These are phyloP conservation scores for Aegilops longissima DNA, from an alignment of 176 grass and related monocot species.

Conservation along the genomic window DNA sequence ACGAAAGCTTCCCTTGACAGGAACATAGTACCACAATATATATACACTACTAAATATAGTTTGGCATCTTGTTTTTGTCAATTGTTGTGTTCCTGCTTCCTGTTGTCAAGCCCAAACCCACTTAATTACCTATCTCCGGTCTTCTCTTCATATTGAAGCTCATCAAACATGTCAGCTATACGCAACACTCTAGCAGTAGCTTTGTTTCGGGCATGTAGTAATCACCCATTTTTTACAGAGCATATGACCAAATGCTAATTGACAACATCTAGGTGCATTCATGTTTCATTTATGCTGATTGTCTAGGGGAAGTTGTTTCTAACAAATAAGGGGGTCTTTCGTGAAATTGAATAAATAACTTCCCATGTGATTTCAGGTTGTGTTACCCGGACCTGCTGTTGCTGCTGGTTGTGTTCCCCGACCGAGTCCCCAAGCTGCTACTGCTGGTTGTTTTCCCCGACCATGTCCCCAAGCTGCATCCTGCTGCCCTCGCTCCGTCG, in stretches of 20 bases:
- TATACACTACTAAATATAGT: background rate
- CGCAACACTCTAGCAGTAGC: conserved; percentile 13
- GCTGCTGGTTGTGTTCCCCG: no score
- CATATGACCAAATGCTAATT: background rate
- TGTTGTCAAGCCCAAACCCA: conserved; percentile 25
- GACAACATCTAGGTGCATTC: background rate
- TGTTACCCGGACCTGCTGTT: no score
- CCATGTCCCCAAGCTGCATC: no score
- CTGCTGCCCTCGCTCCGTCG: no score
- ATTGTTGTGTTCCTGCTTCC: background rate
- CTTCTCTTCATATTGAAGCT: background rate
- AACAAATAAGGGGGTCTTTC: background rate
- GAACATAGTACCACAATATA: background rate
- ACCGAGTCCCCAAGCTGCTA: no score
- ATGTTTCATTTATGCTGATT: background rate
- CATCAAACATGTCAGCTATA: background rate
- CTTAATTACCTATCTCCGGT: background rate
- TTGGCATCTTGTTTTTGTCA: conserved; percentile 19
- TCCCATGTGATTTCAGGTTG: no score
- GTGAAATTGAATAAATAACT: background rate
- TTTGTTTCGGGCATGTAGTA: conserved; percentile 3
- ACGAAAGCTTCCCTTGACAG: background rate
- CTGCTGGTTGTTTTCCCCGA: no score
- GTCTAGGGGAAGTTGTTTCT: background rate
- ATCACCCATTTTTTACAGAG: background rate